A percentile compares a stretch with the other conserved stretches of the same genome.
These are phyloP conservation scores for Gryganskiella cystojenkinii DNA, from an alignment of 192 early-diverging fungal genomes.

Conservation along the genomic window DNA sequence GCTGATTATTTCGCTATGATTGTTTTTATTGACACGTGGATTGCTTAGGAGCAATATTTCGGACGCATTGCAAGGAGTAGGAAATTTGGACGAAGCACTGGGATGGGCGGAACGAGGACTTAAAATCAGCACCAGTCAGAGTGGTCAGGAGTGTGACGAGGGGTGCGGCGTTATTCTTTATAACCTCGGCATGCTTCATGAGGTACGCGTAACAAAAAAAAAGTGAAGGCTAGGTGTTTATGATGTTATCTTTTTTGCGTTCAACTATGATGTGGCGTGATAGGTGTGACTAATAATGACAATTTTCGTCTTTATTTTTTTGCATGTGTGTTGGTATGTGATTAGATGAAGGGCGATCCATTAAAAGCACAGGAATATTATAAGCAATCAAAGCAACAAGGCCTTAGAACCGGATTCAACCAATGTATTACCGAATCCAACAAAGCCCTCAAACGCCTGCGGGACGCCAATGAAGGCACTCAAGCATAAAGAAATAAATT, in stretches of 20 bases:
- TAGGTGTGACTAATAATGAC: no score
- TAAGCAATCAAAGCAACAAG: conserved; percentile 55
- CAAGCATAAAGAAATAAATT: conserved; percentile 19
- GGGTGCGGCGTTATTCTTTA: conserved; percentile 63
- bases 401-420: conserved; percentile 46
- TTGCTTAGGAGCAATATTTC: conserved; percentile 63
- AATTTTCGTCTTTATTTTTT: no score
- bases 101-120: conserved; percentile 66
- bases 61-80: conserved; percentile 63
- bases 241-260: no score
- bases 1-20: neutral
- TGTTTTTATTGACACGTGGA: no score
- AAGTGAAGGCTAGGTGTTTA: no score
- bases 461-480: conserved; percentile 26
- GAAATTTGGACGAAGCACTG: conserved; percentile 60
- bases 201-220: conserved; percentile 55
- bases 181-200: conserved; percentile 68
- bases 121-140: conserved; percentile 46
- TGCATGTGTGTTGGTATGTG: neutral
- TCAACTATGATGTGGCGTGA: no score
- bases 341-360: conserved; percentile 55
- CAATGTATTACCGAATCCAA: conserved; percentile 56
- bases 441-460: conserved; percentile 51
- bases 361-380: conserved; percentile 54
- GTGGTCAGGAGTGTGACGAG: conserved; percentile 60